Evolutionary conservation across 805 yeast species (phyloP), one percentile per base, ranked within the genome.

Genomic region (Pichia rugopelliculosa): DNA sequence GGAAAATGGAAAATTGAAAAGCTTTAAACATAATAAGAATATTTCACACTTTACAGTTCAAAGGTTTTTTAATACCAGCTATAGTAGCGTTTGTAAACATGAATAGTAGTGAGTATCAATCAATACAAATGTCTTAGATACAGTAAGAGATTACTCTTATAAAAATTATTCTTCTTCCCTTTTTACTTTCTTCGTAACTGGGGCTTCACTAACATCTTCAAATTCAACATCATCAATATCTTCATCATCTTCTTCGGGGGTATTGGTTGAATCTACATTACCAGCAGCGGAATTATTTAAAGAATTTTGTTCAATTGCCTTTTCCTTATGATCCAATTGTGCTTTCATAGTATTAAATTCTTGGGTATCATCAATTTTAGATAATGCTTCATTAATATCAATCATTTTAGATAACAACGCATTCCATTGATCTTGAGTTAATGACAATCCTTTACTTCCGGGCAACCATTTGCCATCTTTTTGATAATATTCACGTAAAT

Each of bases 401-500:
- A 69, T 74, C 15, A 66, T 65, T 22, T 72, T 58, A 34, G 71
- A 77, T 46, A 79, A 56, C 36, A 82, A 63, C 37, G 61, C 62
- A 18, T 60, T 60, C 81, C 87, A 83, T 21, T 72, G 71, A 4
- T 73, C 84, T 53, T 69, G 74, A 1, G 82, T 77, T 23, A 82
- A 60, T 1, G 86, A 71, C 20, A 82, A 78, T 0, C 87, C 86
- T 65, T 90, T 90, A 59, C 80, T 83, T 1, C 96, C 95, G 0
- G 98, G 98, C 50, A 74, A 74, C 68, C 74, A 71, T 51, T 80
- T 82, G 10, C 70, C 67, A 3, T 70, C 64, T n/a, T 71, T 68
- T 43, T 80, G 77, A 63, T 87, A 90, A 67, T 72, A 88, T 61
- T 90, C 96, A 49, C 98, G 75, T 45, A 90, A 85, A 58, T 90